Evolutionary conservation across 768 basidiomycete genomes (phyloP).

Genomic region (Serendipita vermifera): DNA sequence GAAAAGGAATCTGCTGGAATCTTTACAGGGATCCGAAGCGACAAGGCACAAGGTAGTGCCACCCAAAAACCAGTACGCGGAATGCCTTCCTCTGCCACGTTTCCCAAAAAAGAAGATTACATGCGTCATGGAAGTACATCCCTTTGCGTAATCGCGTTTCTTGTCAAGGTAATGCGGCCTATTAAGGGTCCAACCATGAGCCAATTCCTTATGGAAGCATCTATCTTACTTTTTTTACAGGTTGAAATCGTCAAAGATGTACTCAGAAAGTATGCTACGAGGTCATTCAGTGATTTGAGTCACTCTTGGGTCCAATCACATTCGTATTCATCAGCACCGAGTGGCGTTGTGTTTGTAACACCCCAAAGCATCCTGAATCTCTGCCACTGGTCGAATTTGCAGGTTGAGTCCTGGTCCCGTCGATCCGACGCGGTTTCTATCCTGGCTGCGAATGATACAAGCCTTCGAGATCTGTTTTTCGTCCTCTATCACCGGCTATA

Average conservation of each 20-base stretch:
- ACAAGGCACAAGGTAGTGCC: not conserved
- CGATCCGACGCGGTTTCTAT: conserved; percentile 31
- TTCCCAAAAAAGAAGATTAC: conserved; percentile 19
- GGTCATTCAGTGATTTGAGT: conserved; percentile 41
- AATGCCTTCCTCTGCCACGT: not conserved
- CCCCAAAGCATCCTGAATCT: conserved; percentile 28
- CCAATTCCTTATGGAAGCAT: too few relatives aligned
- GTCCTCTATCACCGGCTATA: conserved; percentile 32
- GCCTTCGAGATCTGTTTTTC: conserved; percentile 29
- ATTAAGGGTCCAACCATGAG: too few relatives aligned
- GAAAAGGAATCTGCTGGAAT: conserved; percentile 26
- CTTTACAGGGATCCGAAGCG: conserved; percentile 23
- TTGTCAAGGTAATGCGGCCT: conserved; percentile 36
- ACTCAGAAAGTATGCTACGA: conserved; percentile 35
- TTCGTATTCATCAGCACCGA: conserved; percentile 27
- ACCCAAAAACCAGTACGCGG: not conserved
- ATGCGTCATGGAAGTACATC: conserved; percentile 22
- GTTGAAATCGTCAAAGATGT: conserved; percentile 39
- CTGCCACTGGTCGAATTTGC: conserved; percentile 6
- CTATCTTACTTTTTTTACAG: too few relatives aligned
- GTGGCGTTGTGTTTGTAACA: conserved; percentile 34
- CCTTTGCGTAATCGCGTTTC: conserved; percentile 37
- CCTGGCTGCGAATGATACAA: conserved; percentile 29
- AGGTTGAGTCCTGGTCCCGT: conserved; percentile 1
- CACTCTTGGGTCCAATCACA: conserved; percentile 37